Evolutionary conservation across 306 rosid genomes (phyloP).

Genomic region (Acacia crassicarpa): DNA sequence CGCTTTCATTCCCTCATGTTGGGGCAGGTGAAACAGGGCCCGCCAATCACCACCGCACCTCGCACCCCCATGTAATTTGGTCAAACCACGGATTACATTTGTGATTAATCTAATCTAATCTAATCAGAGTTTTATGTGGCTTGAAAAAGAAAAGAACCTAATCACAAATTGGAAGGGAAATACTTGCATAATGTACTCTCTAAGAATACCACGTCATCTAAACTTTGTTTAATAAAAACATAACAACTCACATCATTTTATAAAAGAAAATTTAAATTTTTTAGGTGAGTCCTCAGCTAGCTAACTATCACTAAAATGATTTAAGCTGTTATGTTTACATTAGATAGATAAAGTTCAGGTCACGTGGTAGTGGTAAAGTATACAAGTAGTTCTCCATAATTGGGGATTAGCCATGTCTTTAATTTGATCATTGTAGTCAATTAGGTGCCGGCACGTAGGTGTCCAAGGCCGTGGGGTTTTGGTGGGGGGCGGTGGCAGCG

Average conservation of each 20-base stretch:
- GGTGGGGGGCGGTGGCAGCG: slow-evolving; percentile 14
- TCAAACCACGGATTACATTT: neutral
- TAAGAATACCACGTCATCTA: no score
- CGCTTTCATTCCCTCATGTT: slow-evolving; percentile 37
- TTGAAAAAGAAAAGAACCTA: neutral
- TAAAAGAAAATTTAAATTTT: no score
- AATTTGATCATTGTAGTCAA: neutral
- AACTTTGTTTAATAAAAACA: no score
- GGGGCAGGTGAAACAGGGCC: slow-evolving; percentile 65
- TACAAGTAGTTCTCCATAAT: no score
- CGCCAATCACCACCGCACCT: slow-evolving; percentile 18
- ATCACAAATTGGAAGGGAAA: neutral
- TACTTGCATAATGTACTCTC: no score
- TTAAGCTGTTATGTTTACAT: no score
- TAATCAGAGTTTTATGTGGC: neutral
- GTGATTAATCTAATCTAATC: neutral
- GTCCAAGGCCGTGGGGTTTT: neutral
- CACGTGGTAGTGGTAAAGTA: no score
- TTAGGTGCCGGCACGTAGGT: neutral
- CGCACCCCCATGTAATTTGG: neutral
- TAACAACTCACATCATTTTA: no score
- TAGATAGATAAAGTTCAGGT: neutral
- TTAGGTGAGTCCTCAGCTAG: no score
- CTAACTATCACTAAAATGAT: no score
- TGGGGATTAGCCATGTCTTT: neutral